Evolutionary conservation across 352 stramenopile species (phyloP).

Genomic region (Globisporangium okanoganense): DNA sequence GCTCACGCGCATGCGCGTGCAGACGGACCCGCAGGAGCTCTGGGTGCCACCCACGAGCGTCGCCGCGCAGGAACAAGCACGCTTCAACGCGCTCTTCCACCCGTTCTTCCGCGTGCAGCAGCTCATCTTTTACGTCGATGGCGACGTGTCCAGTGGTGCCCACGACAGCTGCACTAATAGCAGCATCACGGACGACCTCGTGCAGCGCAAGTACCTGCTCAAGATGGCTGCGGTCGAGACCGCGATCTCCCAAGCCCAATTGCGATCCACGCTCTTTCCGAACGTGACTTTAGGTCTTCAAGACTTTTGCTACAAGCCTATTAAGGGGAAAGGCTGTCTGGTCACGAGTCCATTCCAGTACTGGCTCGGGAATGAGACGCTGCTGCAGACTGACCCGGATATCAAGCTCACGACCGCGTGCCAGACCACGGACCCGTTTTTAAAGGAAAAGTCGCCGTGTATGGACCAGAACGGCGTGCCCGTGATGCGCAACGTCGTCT

Average conservation of each 20-base stretch:
- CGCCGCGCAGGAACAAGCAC: constrained; percentile 56
- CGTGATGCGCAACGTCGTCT: constrained; percentile 87
- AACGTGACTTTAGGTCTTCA: constrained; percentile 47
- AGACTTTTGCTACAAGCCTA: constrained; percentile 78
- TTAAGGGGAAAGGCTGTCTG: constrained; percentile 73
- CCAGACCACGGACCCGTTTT: constrained; percentile 60
- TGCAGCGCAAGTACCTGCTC: constrained; percentile 54
- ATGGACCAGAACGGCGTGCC: constrained; percentile 90
- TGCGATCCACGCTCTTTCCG: constrained; percentile 18
- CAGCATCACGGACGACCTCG: constrained; percentile 41
- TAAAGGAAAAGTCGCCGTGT: constrained; percentile 61
- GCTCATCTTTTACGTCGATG: constrained; percentile 76
- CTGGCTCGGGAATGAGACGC: constrained; percentile 51
- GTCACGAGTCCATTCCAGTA: constrained; percentile 85
- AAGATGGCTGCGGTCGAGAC: constrained; percentile 63
- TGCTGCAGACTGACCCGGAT: constrained; percentile 63
- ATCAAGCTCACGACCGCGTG: constrained; percentile 87
- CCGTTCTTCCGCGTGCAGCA: constrained; percentile 87
- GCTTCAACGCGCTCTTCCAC: constrained; percentile 78
- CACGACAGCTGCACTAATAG: constrained; percentile 8
- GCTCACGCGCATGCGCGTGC: constrained; percentile 49
- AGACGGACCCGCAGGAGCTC: constrained; percentile 77
- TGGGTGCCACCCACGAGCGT: constrained; percentile 70
- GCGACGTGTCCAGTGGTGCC: constrained; percentile 11
- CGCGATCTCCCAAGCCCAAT: constrained; percentile 35